Percentiles rank a stretch among this genome's conserved stretches.
Evolutionary conservation across 148 eudicot genomes (phyloP).

Genomic region (Simmondsia chinensis): DNA sequence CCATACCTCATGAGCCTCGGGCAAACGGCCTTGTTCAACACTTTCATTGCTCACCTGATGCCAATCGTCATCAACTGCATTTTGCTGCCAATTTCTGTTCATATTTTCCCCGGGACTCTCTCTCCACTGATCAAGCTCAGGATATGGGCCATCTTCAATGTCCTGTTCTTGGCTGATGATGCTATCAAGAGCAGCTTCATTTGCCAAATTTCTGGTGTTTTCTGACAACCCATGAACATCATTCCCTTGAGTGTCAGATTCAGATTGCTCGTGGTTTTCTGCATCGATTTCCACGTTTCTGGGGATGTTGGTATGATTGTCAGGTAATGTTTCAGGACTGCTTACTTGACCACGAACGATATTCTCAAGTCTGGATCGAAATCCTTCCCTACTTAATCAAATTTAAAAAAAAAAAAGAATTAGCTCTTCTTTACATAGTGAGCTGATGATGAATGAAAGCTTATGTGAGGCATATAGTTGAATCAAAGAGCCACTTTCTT

Average conservation of each 20-base stretch:
- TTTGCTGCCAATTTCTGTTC: conserved; percentile 39
- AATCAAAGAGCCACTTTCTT: too few relatives aligned
- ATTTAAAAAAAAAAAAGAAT: too few relatives aligned
- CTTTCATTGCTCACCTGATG: conserved; percentile 33
- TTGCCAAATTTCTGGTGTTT: conserved; percentile 28
- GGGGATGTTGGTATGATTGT: conserved; percentile 28
- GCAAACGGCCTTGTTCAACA: conserved; percentile 28
- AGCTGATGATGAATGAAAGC: too few relatives aligned
- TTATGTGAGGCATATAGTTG: too few relatives aligned
- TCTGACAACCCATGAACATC: conserved; percentile 28
- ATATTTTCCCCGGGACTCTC: conserved; percentile 26
- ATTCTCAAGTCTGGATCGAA: conserved; percentile 59
- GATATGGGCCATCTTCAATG: conserved; percentile 33
- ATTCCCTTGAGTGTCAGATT: conserved; percentile 30
- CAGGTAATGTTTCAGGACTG: conserved; percentile 37
- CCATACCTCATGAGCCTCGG: conserved; percentile 43
- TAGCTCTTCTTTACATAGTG: too few relatives aligned
- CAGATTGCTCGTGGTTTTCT: conserved; percentile 36
- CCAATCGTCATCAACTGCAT: conserved; percentile 34
- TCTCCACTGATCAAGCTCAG: conserved; percentile 48
- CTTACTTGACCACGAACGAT: conserved; percentile 62
- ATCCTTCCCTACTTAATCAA: conserved; percentile 66
- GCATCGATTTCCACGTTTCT: conserved; percentile 30
- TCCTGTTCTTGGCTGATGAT: conserved; percentile 31
- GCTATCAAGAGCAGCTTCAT: conserved; percentile 25